A percentile compares a stretch with the other conserved stretches of the same genome.
phyloP scores from a whole-genome alignment of 1,284 basidiomycete species.

The Testicularia cyperi region DNA sequence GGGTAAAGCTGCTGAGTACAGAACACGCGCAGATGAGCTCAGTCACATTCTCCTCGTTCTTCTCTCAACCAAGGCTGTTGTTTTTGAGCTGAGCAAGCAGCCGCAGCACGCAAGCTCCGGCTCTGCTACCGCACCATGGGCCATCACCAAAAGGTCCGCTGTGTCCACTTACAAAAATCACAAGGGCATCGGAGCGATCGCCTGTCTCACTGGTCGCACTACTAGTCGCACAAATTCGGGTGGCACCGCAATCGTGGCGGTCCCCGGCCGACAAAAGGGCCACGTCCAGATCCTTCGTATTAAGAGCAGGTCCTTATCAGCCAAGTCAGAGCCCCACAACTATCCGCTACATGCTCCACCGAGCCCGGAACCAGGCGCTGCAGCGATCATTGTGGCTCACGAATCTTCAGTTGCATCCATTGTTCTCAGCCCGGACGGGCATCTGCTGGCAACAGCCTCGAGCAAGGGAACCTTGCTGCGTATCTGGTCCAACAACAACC shows the following conservation, averaged over 20 bases:
- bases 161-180: slow-evolving; percentile 31
- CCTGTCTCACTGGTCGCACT: slow-evolving; percentile 1
- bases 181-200: slow-evolving; percentile 27
- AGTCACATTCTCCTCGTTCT: slow-evolving; percentile 31
- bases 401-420: slow-evolving; percentile 35
- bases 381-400: slow-evolving; percentile 51
- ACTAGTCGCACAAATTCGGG: no score
- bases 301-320: no score
- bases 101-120: no score
- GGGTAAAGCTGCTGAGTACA: slow-evolving; percentile 14
- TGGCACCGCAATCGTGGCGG: slow-evolving; percentile 22
- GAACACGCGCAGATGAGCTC: no score
- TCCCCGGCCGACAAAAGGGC: slow-evolving; percentile 48
- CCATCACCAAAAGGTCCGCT: slow-evolving; percentile 22
- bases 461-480: slow-evolving; percentile 47
- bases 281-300: slow-evolving; percentile 46
- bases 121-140: slow-evolving; percentile 25
- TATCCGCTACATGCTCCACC: not conserved
- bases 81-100: slow-evolving; percentile 28
- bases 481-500: slow-evolving; percentile 37
- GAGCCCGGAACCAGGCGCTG: slow-evolving; percentile 13
- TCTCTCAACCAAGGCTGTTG: slow-evolving; percentile 33
- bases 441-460: slow-evolving; percentile 42
- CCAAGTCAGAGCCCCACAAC: not conserved
- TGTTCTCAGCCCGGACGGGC: slow-evolving; percentile 32